A percentile compares a stretch with the other conserved stretches of the same genome.
phyloP scores from a whole-genome alignment of 495 filamentous ascomycete species.

The Penicillium canariense region DNA sequence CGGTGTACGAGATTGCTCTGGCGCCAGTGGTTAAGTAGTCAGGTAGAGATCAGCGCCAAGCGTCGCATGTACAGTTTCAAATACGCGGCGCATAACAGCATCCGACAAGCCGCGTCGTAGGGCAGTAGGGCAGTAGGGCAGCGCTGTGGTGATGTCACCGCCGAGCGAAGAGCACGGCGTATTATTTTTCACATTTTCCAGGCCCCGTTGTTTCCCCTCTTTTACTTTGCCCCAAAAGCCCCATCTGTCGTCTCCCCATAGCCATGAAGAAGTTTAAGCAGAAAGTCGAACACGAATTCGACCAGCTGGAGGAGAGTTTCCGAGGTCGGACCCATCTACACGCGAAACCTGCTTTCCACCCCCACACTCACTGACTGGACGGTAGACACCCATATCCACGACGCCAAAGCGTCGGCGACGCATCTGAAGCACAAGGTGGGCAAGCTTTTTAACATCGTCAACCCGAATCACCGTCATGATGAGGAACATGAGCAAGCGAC shows the following conservation, averaged over 20 bases:
- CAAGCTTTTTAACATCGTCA: slow-evolving; percentile 72
- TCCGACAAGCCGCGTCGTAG: not conserved
- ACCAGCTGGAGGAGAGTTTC: slow-evolving; percentile 31
- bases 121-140: not conserved
- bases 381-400: slow-evolving; percentile 44
- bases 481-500: slow-evolving; percentile 85
- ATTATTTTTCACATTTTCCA: not conserved
- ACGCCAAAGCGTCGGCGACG: slow-evolving; percentile 44
- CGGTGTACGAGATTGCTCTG: no score
- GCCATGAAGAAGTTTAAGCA: slow-evolving; percentile 36
- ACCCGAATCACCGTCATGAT: slow-evolving; percentile 90
- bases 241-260: not conserved
- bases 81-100: not conserved
- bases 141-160: slow-evolving; percentile 25
- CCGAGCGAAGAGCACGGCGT: not conserved
- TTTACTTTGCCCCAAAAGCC: slow-evolving; percentile 4
- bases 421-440: slow-evolving; percentile 64
- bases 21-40: not conserved
- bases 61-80: not conserved
- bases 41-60: not conserved
- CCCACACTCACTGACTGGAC: not conserved
- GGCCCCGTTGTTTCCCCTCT: slow-evolving; percentile 5
- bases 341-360: not conserved
- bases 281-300: slow-evolving; percentile 28
- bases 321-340: slow-evolving; percentile 25